Base-by-base conservation (phyloP, 192 early-diverging fungal species). In the Phycomyces blakesleeanus region DNA sequence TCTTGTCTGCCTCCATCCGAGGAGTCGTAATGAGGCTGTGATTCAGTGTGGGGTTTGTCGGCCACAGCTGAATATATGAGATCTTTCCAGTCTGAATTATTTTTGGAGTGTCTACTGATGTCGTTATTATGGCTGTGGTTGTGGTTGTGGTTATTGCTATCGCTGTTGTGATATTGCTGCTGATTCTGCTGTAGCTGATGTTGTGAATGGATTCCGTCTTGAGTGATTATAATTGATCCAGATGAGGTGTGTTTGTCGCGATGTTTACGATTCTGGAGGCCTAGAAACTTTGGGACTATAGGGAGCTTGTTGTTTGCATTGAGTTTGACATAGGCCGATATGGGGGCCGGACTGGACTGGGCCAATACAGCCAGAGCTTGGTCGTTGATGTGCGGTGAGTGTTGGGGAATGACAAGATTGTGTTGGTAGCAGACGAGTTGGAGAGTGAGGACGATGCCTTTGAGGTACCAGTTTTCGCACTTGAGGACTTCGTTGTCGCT, bases 391-490 rank as follows among this genome's bases (percentile, higher is more conserved):
- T 63, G 67, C 9, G 71, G 71, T 21, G 64, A 55, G 40, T 73
- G 71, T 18, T 66, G 63, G 20, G 71, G 71, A 40, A 68, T 68
- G 11, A 68, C 59, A 8, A 68, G 20, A 20, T 68, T 68, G 53
- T 68, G 50, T 15, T 68, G 58, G 42, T 61, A 68, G 25, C 66
- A 68, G 9, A 73, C 71, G 25, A 73, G 40, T 44, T 73, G 71
- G 10, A 81, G 74, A 7, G 70, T 74, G 1, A 78, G 60, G 20
- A 76, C 71, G 15, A 81, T 68, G 15, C 76, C 77, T 51, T 80
- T 82, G 50, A 77, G 62, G 27, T 81, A 82, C 52, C 68, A 75
- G 41, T 78, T 82, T 52, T 85, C 81, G 38, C 59, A 67, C 18
- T 74, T 63, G 24, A 78, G 62, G 15, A 68, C 68, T 50, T 81